A percentile compares a stretch with the other conserved stretches of the same genome.
phyloP scores from a whole-genome alignment of 192 early-diverging fungal species.

The Linnemannia hyalina region DNA sequence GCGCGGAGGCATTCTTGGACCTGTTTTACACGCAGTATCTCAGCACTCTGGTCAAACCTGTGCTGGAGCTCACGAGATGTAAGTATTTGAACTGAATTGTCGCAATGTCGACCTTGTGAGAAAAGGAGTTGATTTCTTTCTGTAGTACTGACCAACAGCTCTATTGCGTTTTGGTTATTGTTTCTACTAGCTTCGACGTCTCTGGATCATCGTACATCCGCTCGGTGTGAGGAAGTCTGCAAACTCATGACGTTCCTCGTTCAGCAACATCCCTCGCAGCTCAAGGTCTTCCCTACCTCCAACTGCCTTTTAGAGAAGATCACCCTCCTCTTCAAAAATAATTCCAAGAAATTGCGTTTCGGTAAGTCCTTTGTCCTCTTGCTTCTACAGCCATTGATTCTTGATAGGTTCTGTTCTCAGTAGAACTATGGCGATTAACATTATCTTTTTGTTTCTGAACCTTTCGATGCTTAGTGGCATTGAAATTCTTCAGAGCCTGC shows the following conservation, averaged over 20 bases:
- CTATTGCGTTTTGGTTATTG: neutral
- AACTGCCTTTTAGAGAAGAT: neutral
- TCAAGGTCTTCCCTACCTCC: neutral
- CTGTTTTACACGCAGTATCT: neutral
- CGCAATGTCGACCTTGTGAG: neutral
- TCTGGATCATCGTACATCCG: neutral
- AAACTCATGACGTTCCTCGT: neutral
- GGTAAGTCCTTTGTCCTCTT: neutral
- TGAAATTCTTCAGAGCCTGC: slow-evolving; percentile 82
- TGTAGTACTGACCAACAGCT: neutral
- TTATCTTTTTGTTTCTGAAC: neutral
- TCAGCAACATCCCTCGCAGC: neutral
- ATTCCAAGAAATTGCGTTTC: neutral
- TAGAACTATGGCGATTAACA: too few relatives aligned
- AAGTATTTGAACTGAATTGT: neutral
- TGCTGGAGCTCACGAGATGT: neutral
- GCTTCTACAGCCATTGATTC: neutral
- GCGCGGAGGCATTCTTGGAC: neutral
- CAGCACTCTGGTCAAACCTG: neutral
- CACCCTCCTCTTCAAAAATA: neutral
- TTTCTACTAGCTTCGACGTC: neutral
- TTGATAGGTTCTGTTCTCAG: too few relatives aligned
- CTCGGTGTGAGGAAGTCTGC: neutral
- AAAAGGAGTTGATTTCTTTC: neutral
- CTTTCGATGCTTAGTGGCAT: slow-evolving; percentile 65